Evolutionary conservation across 2,329 filamentous ascomycete genomes (phyloP), one percentile per base, ranked within the genome.

Genomic region (Sporothrix schenckii): DNA sequence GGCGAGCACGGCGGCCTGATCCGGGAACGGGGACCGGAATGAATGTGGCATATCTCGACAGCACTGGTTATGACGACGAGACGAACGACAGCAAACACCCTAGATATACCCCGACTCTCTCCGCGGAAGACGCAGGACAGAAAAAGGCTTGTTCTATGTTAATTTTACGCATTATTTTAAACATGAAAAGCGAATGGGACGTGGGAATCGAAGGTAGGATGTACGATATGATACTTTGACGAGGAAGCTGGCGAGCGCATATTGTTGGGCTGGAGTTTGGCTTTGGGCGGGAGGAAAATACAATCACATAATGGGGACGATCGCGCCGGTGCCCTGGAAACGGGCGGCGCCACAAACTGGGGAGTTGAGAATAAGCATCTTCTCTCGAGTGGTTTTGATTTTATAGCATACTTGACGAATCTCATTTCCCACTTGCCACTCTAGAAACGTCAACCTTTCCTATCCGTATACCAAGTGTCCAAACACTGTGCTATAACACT

Each of bases 1-100:
- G 58, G 68, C 53, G 49, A 27, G 4, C 52, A 67, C 7, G 69
- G 69, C 44, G 52, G 68, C 7, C 41, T 70, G 68, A 54, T 70
- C 39, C 50, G 68, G 11, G 60, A 70, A n/a, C 60, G 68, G 50
- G 56, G 60, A 50, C 52, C 61, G 10, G 69, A 67, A 27, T 70
- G 53, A 66, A 56, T 2, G 9, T 10, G 24, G 30, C 14, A 24
- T 2, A 21, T 19, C 41, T 44, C 41, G 19, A 21, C 30, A 44
- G 34, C 19, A 44, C n/a, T 11, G 13, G 27, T 34, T 34, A 52
- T 50, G 47, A 66, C 47, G 47, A 52, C 30, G 58, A 56, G 53
- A 49, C 58, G 21, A 49, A 66, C 47, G 63, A 66, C 61, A 47
- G 14, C 41, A 21, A 60, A 27, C 58, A 27, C 58, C 13, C 39